Conservation (phyloP, 2,329 filamentous ascomycete genomes). For the Fulvia fulva region DNA sequence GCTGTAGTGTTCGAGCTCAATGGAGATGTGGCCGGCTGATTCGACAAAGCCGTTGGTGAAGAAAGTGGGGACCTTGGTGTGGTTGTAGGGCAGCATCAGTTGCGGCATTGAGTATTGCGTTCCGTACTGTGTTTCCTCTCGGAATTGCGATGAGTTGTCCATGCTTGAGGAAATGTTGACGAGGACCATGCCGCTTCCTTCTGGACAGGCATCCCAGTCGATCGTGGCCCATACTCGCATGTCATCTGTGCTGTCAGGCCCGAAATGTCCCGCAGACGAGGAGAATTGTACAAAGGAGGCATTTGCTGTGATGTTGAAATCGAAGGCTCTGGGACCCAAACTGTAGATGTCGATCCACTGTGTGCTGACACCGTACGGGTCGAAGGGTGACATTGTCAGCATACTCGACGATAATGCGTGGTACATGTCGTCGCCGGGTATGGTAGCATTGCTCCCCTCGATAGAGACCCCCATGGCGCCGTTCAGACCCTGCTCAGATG, state of each 20-base stretch:
- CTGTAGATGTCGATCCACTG: conserved; percentile 64
- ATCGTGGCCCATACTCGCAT: conserved; percentile 53
- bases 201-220: conserved; percentile 52
- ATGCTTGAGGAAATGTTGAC: conserved; percentile 54
- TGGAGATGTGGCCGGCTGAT: conserved; percentile 46
- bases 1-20: conserved; percentile 36
- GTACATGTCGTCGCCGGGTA: conserved; percentile 61
- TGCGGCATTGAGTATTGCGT: conserved; percentile 38
- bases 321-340: conserved; percentile 52
- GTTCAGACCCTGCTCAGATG: conserved; percentile 29
- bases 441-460: conserved; percentile 44
- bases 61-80: conserved; percentile 45
- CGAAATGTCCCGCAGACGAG: conserved; percentile 48
- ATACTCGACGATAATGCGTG: conserved; percentile 52
- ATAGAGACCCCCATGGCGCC: neutral
- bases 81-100: conserved; percentile 54
- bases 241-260: conserved; percentile 44
- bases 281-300: conserved; percentile 52
- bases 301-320: conserved; percentile 49
- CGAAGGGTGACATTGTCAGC: conserved; percentile 54
- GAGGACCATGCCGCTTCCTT: conserved; percentile 36
- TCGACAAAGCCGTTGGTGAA: conserved; percentile 61
- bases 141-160: conserved; percentile 17
- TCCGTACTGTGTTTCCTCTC: conserved; percentile 34
- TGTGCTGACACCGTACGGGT: conserved; percentile 52